phyloP scores from a whole-genome alignment of 1,284 basidiomycete species.

The Rhodofomes roseus region DNA sequence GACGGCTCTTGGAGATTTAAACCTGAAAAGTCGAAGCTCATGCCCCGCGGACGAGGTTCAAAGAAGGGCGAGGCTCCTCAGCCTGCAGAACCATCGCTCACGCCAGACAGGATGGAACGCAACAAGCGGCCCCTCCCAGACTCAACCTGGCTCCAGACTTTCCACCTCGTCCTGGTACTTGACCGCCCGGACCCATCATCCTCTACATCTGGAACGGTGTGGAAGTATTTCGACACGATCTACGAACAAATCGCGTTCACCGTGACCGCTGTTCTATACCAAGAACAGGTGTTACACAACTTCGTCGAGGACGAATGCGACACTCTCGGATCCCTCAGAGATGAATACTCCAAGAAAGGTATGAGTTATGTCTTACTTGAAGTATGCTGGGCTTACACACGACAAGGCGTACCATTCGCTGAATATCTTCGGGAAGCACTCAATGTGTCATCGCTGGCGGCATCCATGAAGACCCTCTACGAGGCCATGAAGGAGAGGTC shows the following conservation, averaged over 20 bases:
- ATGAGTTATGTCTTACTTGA: slow-evolving; percentile 6
- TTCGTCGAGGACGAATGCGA: slow-evolving; percentile 82
- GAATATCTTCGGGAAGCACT: slow-evolving; percentile 58
- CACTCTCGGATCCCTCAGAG: slow-evolving; percentile 61
- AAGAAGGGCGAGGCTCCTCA: slow-evolving; percentile 35
- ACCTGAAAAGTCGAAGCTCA: slow-evolving; percentile 47
- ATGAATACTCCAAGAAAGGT: slow-evolving; percentile 64
- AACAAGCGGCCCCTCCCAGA: slow-evolving; percentile 2
- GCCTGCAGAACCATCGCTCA: slow-evolving; percentile 17
- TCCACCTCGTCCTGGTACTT: slow-evolving; percentile 86
- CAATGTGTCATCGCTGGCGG: slow-evolving; percentile 65
- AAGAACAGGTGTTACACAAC: slow-evolving; percentile 80
- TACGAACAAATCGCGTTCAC: slow-evolving; percentile 88
- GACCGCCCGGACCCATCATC: slow-evolving; percentile 89
- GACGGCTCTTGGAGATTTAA: slow-evolving; percentile 74
- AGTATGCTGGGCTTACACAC: not conserved
- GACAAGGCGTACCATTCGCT: slow-evolving; percentile 51
- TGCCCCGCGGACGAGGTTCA: slow-evolving; percentile 51
- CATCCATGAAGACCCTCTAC: slow-evolving; percentile 71
- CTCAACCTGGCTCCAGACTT: slow-evolving; percentile 66
- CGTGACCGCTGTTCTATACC: slow-evolving; percentile 83
- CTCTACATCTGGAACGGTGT: slow-evolving; percentile 69
- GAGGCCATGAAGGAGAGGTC: slow-evolving; percentile 69
- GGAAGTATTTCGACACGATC: slow-evolving; percentile 77
- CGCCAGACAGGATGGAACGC: slow-evolving; percentile 19